Base-by-base conservation (phyloP, 768 basidiomycete species). In the Boletus rubropictus region DNA sequence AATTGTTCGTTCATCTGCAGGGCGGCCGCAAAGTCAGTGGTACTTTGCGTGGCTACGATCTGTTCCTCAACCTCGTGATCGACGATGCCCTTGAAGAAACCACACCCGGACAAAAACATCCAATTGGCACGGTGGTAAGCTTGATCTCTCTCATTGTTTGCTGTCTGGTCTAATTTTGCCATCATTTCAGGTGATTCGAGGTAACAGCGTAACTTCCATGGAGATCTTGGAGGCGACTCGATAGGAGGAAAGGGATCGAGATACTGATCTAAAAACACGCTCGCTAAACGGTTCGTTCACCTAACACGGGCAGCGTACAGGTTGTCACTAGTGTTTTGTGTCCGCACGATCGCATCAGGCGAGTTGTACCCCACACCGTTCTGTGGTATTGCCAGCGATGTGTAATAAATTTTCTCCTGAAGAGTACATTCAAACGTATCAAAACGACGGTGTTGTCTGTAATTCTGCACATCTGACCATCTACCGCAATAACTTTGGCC, bases 21-120 rank as follows among this genome's bases (percentile, higher is more conserved):
- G 91, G 89, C 39, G 92, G 92, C 46, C 85, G 95, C 61, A 91
- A 90, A 79, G 89, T 99, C 60, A 92, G 89, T 72, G 96, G 96
- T 45, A 84, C 82, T 12, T 72, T 99, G 42, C 85, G 96, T 53
- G 96, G 96, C 43, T 99, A 96, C 69, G 96, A 99, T 75, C 86
- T 99, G 54, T 99, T 99, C 76, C 73, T 99, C 65, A 99, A 99
- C 69, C 78, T 99, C 32, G 96, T 98, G 55, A 82, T 99, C 66
- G 96, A 98, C 67, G 90, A 98, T 62, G 89, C 91, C 9, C 66
- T 85, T 58, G 96, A 99, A 69, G 96, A 98, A 73, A 82, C 84
- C 0, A 83, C 81, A 5, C 86, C 89, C 12, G 92, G 86, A 5
- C 86, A 93, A 71, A 92, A 91, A 65, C 82, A 87, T 58, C 84